Evolutionary conservation across 1,284 basidiomycete genomes (phyloP), one percentile per base, ranked within the genome.

Genomic region (Phenoliferia sp.): DNA sequence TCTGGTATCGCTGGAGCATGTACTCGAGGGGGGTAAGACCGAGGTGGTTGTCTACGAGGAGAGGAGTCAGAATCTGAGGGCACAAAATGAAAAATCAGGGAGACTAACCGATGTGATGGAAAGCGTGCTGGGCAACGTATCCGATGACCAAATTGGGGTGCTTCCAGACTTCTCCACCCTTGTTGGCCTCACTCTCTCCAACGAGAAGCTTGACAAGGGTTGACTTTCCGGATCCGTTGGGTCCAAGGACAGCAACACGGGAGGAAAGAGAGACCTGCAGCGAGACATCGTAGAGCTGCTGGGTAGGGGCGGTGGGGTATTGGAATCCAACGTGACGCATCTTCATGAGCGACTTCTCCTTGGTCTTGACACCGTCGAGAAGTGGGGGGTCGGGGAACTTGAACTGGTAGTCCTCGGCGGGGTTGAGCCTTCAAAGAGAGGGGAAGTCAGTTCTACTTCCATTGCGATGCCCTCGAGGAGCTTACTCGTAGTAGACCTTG

Each of bases 1-100:
- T 97, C 86, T 97, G 94, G 87, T 97, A 97, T 83, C 94, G 93
- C 92, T 93, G 95, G 75, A 96, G 84, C 90, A 97, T 93, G 87
- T 97, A 97, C 84, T 97, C 92, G 77, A 97, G 89, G 65, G 94
- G 92, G 44, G 94, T 96, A 85, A 94, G 94, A 86, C 96, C 94
- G 79, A 97, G 90, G 80, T 96, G 94, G 81, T 92, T 83, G 81
- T 97, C 94, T 78, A 97, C 97, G 82, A 97, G 94, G 68, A 72
- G 67, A 62, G 72, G 69, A 29, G 69, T 31, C n/a, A n/a, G n/a
- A n/a, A n/a, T 56, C 28, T 28, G 54, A 56, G 3, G 3, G 2
- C 5, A 29, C 26, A 31, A 56, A 31, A 16, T 28, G n/a, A 56
- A 54, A 55, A 7, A 54, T n/a, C 10, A 26, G 28, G 54, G 19